Percentiles rank a stretch among this genome's conserved stretches.
These are phyloP conservation scores for Isabelozyma rhagii DNA, from an alignment of 805 yeast genomes.

Conservation along the genomic window DNA sequence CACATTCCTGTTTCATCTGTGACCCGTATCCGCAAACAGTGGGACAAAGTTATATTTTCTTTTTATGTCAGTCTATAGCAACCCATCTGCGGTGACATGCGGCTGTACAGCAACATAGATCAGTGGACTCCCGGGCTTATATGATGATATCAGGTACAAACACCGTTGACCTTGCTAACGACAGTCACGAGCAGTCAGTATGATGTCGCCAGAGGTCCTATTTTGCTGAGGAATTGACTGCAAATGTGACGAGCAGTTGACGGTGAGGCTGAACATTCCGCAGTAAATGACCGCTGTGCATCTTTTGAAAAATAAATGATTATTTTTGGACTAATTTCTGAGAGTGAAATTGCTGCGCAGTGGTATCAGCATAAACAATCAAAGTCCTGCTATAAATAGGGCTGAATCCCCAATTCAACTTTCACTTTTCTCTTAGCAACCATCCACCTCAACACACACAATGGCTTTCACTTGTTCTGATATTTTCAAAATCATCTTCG, in stretches of 20 bases:
- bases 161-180: background rate
- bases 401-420: background rate
- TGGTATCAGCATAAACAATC: too few species aligned
- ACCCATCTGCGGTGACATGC: background rate
- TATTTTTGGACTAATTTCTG: too few species aligned
- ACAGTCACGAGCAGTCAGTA: background rate
- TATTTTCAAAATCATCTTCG: constrained; percentile 49
- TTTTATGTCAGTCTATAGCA: background rate
- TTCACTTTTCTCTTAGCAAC: background rate
- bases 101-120: background rate
- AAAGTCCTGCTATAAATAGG: background rate
- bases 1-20: background rate
- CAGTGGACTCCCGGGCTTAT: background rate
- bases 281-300: too few species aligned
- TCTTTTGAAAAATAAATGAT: too few species aligned
- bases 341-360: too few species aligned
- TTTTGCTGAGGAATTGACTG: too few species aligned
- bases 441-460: constrained; percentile 3
- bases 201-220: too few species aligned
- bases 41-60: too few species aligned
- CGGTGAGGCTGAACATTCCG: too few species aligned
- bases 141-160: too few species aligned
- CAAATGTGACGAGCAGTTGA: too few species aligned
- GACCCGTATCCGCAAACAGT: too few species aligned
- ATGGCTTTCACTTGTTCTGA: constrained; percentile 55